Conservation (phyloP, 1,139 yeast genomes). For the Kodamaea sp. region DNA sequence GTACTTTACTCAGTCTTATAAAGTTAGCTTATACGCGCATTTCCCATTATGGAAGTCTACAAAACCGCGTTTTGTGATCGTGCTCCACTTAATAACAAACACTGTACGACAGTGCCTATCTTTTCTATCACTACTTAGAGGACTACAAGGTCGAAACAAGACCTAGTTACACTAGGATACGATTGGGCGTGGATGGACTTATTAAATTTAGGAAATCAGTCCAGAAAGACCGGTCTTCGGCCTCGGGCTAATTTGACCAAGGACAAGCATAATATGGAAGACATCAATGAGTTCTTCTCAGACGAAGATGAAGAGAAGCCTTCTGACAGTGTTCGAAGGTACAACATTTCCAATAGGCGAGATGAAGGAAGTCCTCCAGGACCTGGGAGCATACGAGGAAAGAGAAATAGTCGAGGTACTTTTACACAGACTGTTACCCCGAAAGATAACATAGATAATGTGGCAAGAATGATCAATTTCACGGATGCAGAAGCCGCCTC, state of each 20-base stretch:
- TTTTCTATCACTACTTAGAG: background rate
- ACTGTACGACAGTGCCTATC: background rate
- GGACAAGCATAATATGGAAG: constrained; percentile 78
- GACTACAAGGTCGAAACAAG: background rate
- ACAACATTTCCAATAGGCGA: background rate
- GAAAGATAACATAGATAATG: constrained; percentile 21
- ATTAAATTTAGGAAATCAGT: constrained; percentile 52
- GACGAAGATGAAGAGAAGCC: constrained; percentile 40
- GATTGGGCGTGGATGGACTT: constrained; percentile 40
- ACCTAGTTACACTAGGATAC: background rate
- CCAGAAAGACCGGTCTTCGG: constrained; percentile 62
- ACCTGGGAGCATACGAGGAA: background rate
- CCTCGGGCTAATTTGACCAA: constrained; percentile 52
- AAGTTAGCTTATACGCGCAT: background rate
- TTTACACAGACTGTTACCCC: constrained; percentile 12
- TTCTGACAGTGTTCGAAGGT: background rate
- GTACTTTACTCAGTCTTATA: too few species aligned
- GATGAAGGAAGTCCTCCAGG: background rate
- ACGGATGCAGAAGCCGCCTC: constrained; percentile 40
- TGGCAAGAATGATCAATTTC: constrained; percentile 41
- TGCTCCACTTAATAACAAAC: constrained; percentile 8
- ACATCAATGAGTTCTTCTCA: constrained; percentile 70
- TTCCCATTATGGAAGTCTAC: background rate
- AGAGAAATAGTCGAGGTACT: constrained; percentile 1
- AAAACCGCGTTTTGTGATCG: constrained; percentile 11